Conservation (phyloP, 805 yeast genomes). For the Crinitomyces ghanaensis region DNA sequence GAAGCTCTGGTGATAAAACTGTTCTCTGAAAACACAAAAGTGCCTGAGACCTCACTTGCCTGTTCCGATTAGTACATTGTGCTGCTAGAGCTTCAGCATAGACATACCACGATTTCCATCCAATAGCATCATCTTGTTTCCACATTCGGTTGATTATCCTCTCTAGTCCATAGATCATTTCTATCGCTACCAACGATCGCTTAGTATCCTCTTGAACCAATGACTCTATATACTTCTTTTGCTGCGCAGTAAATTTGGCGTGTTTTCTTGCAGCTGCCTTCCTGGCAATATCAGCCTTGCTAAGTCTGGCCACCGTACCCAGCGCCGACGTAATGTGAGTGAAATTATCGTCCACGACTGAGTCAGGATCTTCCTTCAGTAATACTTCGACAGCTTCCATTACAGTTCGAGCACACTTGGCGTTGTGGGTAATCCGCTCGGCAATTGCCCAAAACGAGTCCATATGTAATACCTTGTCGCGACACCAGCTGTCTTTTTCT, state of each 20-base stretch:
- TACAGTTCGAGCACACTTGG: constrained; percentile 27
- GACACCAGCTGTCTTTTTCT: constrained; percentile 9
- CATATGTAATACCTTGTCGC: constrained; percentile 38
- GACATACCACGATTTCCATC: constrained; percentile 35
- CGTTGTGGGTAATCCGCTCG: constrained; percentile 36
- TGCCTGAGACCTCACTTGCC: constrained; percentile 61
- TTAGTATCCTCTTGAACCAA: constrained; percentile 5
- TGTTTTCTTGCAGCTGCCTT: constrained; percentile 1
- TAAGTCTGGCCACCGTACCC: no score
- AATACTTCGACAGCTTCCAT: constrained; percentile 7
- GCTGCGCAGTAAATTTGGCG: constrained; percentile 1
- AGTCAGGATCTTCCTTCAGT: constrained; percentile 4
- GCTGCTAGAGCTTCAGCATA: constrained; percentile 74
- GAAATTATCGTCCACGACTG: constrained; percentile 12
- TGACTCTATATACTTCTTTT: constrained; percentile 5
- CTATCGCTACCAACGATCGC: constrained; percentile 20
- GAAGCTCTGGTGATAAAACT: constrained; percentile 31
- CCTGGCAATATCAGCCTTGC: not conserved
- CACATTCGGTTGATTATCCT: constrained; percentile 5
- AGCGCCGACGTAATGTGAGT: constrained; percentile 14
- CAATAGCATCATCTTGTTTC: not conserved
- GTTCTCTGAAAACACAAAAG: constrained; percentile 46
- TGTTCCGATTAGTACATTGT: constrained; percentile 82
- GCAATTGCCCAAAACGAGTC: constrained; percentile 45
- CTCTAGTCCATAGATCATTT: no score